Conservation (phyloP, 164 flowering plant genomes). For the Vitis amurensis region DNA sequence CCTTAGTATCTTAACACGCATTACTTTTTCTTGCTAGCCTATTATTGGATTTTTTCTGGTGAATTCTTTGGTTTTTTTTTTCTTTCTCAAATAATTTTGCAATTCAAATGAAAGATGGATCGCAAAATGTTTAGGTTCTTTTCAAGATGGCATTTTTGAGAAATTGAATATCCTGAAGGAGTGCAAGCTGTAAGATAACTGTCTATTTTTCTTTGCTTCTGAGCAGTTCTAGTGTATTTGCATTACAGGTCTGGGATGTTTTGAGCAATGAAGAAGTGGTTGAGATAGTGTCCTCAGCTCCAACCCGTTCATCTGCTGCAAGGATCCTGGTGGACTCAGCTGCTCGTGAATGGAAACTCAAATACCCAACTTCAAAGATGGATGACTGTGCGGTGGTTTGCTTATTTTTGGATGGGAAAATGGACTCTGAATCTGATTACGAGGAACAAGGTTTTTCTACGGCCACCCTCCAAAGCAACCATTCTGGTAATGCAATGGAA, state of each 20-base stretch:
- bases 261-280: slow-evolving; percentile 92
- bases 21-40: no score
- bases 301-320: slow-evolving; percentile 72
- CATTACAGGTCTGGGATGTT: slow-evolving; percentile 89
- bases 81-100: no score
- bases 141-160: no score
- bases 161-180: no score
- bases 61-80: no score
- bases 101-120: no score
- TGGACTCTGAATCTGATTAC: slow-evolving; percentile 78
- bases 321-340: slow-evolving; percentile 76
- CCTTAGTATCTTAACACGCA: no score
- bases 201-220: no score
- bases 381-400: slow-evolving; percentile 96
- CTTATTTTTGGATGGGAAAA: slow-evolving; percentile 74
- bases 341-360: slow-evolving; percentile 83
- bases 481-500: slow-evolving; percentile 59
- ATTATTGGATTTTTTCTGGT: no score
- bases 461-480: slow-evolving; percentile 57
- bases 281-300: slow-evolving; percentile 70
- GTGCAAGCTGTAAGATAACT: no score
- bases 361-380: slow-evolving; percentile 93
- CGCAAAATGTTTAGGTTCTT: no score
- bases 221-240: not conserved
- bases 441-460: slow-evolving; percentile 65